phyloP scores from a whole-genome alignment of 106 monocot species.

The Acorus gramineus region DNA sequence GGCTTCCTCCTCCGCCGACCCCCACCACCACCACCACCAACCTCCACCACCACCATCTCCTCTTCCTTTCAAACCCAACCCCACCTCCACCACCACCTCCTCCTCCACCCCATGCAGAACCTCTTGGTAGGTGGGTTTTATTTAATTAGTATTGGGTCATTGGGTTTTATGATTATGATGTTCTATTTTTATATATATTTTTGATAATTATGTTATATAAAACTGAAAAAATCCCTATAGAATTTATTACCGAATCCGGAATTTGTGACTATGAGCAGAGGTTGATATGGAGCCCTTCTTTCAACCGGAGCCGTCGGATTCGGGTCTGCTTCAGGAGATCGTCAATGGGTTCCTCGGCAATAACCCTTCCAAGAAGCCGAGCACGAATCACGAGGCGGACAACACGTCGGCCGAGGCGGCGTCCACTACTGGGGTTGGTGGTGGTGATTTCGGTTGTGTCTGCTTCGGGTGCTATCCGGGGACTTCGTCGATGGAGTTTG shows the following conservation, averaged over 20 bases:
- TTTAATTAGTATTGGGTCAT: too few relatives aligned
- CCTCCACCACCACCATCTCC: not conserved
- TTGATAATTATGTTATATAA: too few relatives aligned
- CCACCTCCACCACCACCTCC: not conserved
- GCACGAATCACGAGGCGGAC: not conserved
- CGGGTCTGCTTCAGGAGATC: conserved; percentile 53
- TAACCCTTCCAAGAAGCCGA: not conserved
- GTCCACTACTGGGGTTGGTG: not conserved
- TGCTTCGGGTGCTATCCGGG: not conserved
- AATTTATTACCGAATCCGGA: too few relatives aligned
- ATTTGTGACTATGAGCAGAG: not conserved
- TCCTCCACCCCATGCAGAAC: not conserved
- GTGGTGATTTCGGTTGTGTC: too few relatives aligned
- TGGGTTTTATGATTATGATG: too few relatives aligned
- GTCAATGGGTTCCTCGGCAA: conserved; percentile 22
- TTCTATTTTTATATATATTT: too few relatives aligned
- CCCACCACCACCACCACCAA: too few relatives aligned
- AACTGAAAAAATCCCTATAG: not conserved
- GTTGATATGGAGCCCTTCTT: conserved; percentile 9
- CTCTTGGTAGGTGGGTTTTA: not conserved
- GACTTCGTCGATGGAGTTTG: not conserved
- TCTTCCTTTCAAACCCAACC: not conserved
- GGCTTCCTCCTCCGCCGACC: not conserved
- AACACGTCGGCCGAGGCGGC: not conserved
- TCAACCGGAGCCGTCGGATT: conserved; percentile 24